Conservation (phyloP, 169 alveolate genomes). For the Plasmodium relictum region DNA sequence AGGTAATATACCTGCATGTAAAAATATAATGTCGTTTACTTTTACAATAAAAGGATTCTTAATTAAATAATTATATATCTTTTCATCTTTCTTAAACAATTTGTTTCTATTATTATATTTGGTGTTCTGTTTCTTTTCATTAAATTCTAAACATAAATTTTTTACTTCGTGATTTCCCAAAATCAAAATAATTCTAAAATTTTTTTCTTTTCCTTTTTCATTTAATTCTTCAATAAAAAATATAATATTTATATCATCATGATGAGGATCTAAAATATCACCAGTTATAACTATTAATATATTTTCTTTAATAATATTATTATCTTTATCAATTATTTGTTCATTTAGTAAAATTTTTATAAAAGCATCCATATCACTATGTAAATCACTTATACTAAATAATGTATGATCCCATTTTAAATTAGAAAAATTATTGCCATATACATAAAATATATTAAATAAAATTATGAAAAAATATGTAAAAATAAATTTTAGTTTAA, state of each 20-base stretch:
- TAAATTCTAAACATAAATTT: constrained; percentile 55
- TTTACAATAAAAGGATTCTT: constrained; percentile 39
- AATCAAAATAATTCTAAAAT: constrained; percentile 22
- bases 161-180: constrained; percentile 71
- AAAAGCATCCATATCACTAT: constrained; percentile 71
- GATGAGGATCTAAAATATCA: constrained; percentile 59
- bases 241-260: constrained; percentile 72
- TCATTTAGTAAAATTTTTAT: constrained; percentile 49
- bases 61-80: constrained; percentile 39
- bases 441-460: constrained; percentile 29
- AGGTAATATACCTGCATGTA: constrained; percentile 76
- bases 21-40: constrained; percentile 61
- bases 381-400: constrained; percentile 62
- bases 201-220: constrained; percentile 40
- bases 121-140: background rate
- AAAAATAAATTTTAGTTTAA: background rate
- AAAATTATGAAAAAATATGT: constrained; percentile 4
- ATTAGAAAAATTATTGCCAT: constrained; percentile 30
- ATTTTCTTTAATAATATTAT: constrained; percentile 32
- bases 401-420: constrained; percentile 49
- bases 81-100: constrained; percentile 43
- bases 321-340: constrained; percentile 39
- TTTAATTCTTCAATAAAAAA: constrained; percentile 52
- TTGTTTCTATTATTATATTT: constrained; percentile 36
- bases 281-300: constrained; percentile 63